Evolutionary conservation across 176 grass and related monocot genomes (phyloP).

Genomic region (barley (Hordeum vulgare)): DNA sequence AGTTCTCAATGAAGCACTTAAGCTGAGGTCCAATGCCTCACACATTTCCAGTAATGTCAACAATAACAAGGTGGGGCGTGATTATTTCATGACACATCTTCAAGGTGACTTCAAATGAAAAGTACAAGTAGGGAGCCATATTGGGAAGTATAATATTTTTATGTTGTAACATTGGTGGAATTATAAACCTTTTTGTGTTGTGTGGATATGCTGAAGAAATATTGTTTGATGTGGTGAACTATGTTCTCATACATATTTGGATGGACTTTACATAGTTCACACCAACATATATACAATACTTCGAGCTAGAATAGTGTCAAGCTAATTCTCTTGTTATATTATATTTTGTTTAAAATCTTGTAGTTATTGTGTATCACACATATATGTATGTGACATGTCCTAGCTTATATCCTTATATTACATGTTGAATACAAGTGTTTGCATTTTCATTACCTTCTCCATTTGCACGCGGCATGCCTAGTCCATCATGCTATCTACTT

Average conservation of each 20-base stretch:
- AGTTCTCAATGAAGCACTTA: constrained; percentile 44
- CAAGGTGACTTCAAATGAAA: neutral
- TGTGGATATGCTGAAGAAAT: no score
- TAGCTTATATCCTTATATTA: no score
- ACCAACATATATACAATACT: no score
- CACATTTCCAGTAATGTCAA: neutral
- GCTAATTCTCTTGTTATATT: neutral
- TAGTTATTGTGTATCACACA: no score
- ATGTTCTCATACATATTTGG: neutral
- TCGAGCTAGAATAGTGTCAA: neutral
- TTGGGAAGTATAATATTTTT: neutral
- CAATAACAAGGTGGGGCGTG: neutral
- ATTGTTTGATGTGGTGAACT: neutral
- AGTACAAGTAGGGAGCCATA: no score
- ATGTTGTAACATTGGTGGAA: neutral
- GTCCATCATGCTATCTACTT: no score
- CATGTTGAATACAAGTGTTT: no score
- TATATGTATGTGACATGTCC: no score
- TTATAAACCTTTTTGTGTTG: neutral
- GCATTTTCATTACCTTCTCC: no score
- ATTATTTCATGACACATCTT: neutral
- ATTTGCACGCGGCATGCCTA: no score
- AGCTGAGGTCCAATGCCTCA: constrained; percentile 32
- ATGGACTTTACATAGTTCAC: no score
- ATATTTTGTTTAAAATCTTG: no score